Conservation (phyloP, 2,329 filamentous ascomycete genomes). For the Botrytis fragariae region DNA sequence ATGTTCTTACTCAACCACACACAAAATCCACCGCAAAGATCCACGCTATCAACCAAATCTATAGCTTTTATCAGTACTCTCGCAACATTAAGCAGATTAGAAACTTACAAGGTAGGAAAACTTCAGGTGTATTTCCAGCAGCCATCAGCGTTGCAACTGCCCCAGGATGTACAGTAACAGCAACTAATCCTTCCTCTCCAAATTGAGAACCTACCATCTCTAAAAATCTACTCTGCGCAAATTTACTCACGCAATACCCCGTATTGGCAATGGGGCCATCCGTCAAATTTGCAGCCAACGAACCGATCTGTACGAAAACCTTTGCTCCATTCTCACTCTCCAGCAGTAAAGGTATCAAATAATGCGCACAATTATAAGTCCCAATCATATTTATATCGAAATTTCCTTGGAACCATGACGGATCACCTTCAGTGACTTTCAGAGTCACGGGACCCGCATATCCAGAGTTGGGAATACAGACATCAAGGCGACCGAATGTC, state of each 20-base stretch:
- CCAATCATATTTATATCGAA: constrained; percentile 17
- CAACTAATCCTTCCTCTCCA: constrained; percentile 7
- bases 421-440: constrained; percentile 10
- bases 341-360: constrained; percentile 15
- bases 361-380: constrained; percentile 14
- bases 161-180: constrained; percentile 16
- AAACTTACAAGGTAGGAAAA: constrained; percentile 18
- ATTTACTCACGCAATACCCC: constrained; percentile 22
- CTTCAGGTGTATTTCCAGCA: constrained; percentile 13
- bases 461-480: constrained; percentile 20
- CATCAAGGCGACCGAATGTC: constrained; percentile 15
- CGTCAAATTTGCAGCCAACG: constrained; percentile 7
- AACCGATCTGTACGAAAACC: constrained; percentile 11
- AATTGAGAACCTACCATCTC: constrained; percentile 15
- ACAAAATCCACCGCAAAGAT: constrained; percentile 18
- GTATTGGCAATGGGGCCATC: constrained; percentile 17
- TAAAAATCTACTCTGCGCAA: constrained; percentile 17
- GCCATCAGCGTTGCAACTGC: constrained; percentile 13
- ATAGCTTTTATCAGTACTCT: not conserved
- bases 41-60: constrained; percentile 20
- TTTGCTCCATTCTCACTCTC: constrained; percentile 1
- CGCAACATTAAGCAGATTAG: not conserved
- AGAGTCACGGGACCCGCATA: constrained; percentile 19
- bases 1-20: constrained; percentile 20
- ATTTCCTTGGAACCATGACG: constrained; percentile 9